Percentiles rank a stretch among this genome's conserved stretches.
These are phyloP conservation scores for Daldinia grandis DNA, from an alignment of 495 filamentous ascomycete species.

Conservation along the genomic window DNA sequence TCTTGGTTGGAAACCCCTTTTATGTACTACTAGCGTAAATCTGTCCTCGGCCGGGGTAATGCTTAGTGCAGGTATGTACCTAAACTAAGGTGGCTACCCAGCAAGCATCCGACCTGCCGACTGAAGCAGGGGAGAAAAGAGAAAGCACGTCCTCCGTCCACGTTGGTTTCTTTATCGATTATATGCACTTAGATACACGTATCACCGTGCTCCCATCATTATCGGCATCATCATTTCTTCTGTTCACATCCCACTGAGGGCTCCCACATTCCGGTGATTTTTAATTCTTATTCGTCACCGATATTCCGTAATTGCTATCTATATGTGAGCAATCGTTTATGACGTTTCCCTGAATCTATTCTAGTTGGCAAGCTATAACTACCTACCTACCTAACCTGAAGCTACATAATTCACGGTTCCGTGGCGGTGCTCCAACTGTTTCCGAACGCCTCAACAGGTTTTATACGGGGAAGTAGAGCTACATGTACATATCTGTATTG, in stretches of 20 bases:
- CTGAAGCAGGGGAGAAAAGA: neutral
- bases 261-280: conserved; percentile 1
- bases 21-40: neutral
- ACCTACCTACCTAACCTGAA: neutral
- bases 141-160: conserved; percentile 8
- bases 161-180: conserved; percentile 31
- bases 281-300: conserved; percentile 3
- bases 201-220: neutral
- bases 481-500: conserved; percentile 17
- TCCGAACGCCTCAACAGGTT: conserved; percentile 5
- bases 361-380: neutral
- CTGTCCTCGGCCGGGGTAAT: neutral
- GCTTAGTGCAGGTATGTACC: neutral
- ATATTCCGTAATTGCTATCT: conserved; percentile 2
- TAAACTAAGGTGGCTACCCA: neutral
- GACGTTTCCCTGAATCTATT: conserved; percentile 22
- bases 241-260: neutral
- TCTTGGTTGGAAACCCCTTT: neutral
- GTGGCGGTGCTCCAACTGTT: neutral
- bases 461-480: conserved; percentile 16
- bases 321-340: conserved; percentile 8
- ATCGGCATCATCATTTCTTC: neutral
- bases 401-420: neutral
- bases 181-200: conserved; percentile 7
- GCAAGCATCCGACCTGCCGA: no score